A percentile compares a stretch with the other conserved stretches of the same genome.
These are phyloP conservation scores for Globisporangium recalcitrans DNA, from an alignment of 352 stramenopile genomes.

Conservation along the genomic window DNA sequence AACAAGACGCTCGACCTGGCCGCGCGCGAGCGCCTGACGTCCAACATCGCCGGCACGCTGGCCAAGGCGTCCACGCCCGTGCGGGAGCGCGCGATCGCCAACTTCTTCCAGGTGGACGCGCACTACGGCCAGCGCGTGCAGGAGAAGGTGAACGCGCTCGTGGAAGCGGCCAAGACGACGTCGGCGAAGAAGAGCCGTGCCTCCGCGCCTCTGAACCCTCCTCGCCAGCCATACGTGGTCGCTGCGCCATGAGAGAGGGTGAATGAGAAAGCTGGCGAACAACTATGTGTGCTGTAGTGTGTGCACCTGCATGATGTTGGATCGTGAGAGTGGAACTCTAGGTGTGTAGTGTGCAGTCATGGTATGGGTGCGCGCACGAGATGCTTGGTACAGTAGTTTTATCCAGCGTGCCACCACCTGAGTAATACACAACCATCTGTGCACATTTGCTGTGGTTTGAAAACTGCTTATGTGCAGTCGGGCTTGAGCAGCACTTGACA, in stretches of 20 bases:
- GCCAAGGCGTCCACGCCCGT: conserved; percentile 77
- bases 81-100: conserved; percentile 79
- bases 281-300: not conserved
- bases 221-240: conserved; percentile 46
- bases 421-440: too few species aligned
- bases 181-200: conserved; percentile 15
- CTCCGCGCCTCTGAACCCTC: conserved; percentile 44
- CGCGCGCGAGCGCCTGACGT: conserved; percentile 78
- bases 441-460: too few species aligned
- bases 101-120: conserved; percentile 82
- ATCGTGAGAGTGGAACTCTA: not conserved
- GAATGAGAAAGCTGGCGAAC: not conserved
- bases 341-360: too few species aligned
- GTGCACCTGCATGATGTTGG: not conserved
- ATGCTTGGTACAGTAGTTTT: too few species aligned
- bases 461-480: too few species aligned
- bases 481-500: too few species aligned
- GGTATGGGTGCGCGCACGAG: too few species aligned
- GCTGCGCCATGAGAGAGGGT: conserved; percentile 31
- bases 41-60: conserved; percentile 86
- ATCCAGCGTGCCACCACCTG: too few species aligned
- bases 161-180: conserved; percentile 16
- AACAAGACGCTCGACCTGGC: too few species aligned
- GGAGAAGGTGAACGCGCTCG: conserved; percentile 56
- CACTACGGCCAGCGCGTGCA: conserved; percentile 81